Percentiles rank a stretch among this genome's conserved stretches.
Conservation (phyloP, 371 early-diverging fungal species). For the Mortierella sp. region DNA sequence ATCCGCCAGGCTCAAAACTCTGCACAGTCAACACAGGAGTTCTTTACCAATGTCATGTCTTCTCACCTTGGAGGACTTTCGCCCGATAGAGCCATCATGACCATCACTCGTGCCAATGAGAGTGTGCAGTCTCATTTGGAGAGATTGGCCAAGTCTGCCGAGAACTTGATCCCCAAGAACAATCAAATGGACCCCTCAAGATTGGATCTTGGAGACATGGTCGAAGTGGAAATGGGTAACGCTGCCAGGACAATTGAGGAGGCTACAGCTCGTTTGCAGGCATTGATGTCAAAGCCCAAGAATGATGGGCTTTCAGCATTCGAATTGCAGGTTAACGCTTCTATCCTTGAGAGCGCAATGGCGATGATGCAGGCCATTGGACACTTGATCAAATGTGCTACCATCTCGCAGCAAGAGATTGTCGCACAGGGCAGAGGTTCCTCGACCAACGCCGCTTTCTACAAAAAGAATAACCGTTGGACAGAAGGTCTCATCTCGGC, state of each 20-base stretch:
- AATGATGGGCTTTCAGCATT: constrained; percentile 77
- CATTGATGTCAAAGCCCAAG: constrained; percentile 81
- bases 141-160: constrained; percentile 79
- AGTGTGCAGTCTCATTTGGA: constrained; percentile 80
- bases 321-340: constrained; percentile 91
- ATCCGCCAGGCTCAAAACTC: constrained; percentile 75
- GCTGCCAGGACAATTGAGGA: constrained; percentile 95
- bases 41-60: constrained; percentile 91
- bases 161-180: constrained; percentile 76
- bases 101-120: constrained; percentile 79
- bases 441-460: constrained; percentile 91
- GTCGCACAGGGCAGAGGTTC: constrained; percentile 93
- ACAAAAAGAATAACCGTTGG: constrained; percentile 99
- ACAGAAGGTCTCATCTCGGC: constrained; percentile 98
- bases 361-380: constrained; percentile 96
- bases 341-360: constrained; percentile 91
- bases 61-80: constrained; percentile 77
- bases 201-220: constrained; percentile 88
- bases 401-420: constrained; percentile 96
- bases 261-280: constrained; percentile 87
- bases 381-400: constrained; percentile 94
- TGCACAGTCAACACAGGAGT: constrained; percentile 76
- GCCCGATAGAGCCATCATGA: constrained; percentile 76
- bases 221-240: constrained; percentile 93
- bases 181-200: constrained; percentile 63